Evolutionary conservation across 805 yeast species (phyloP), one percentile per base, ranked within the genome.

Genomic region (Kazachstania africana): DNA sequence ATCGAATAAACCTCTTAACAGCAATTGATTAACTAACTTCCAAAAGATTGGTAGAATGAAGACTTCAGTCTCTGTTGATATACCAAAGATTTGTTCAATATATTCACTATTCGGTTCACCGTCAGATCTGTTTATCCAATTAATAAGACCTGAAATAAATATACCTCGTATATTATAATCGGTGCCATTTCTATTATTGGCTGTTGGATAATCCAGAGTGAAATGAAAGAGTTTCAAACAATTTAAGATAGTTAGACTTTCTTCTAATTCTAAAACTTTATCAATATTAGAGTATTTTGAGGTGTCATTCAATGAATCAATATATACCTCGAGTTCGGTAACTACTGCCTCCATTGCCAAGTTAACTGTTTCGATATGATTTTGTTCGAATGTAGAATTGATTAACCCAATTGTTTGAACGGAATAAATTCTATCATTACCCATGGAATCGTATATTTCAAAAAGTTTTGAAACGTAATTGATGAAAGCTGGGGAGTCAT

Each of bases 91-190:
- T 20, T 44, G 60, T 32, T 71, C 67, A 4, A 69, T 60, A 20
- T 68, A 52, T 17, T 65, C 70, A 13, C 61, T 60, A 36, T 66
- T 72, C 1, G 87, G 87, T 41, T 71, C 70, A 4, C 77, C 74
- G 47, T 78, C 82, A 19, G 77, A 74, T 34, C 72, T 63, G 46
- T 80, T 80, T 16, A 77, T 61, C 91, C 91, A 80, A 29, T 62
- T 65, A 12, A 66, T 53, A 22, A 75, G 52, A 24, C 63, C 47
- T 29, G 60, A 59, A 19, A 75, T 65, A 39, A 61, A 60, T 30
- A 50, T 58, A 6, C 26, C 26, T 34, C 49, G 42, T 27, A 54
- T 47, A n/a, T n/a, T n/a, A n/a, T n/a, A n/a, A n/a, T n/a, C n/a
- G n/a, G n/a, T n/a, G n/a, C n/a, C n/a, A n/a, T n/a, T n/a, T n/a